phyloP scores from a whole-genome alignment of 2,329 filamentous ascomycete genomes.

The Colletotrichum nymphaeae region DNA sequence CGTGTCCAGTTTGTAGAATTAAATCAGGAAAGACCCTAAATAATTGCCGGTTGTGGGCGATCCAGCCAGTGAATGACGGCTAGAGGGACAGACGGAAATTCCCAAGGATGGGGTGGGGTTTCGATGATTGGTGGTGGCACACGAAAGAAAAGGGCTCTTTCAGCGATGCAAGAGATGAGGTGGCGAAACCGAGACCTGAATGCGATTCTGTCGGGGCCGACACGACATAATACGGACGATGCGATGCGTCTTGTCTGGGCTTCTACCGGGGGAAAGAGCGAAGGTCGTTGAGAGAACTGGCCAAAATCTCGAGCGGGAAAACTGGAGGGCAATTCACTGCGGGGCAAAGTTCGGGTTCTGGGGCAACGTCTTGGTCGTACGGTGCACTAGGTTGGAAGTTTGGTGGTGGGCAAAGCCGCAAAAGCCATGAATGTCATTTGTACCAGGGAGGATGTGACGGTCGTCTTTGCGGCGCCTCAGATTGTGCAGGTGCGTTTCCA shows the following conservation, averaged over 20 bases:
- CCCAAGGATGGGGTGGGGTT: constrained; percentile 29
- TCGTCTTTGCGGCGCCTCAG: neutral
- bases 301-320: constrained; percentile 6
- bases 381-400: neutral
- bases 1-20: constrained; percentile 1
- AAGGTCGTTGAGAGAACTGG: neutral
- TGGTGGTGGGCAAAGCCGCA: neutral
- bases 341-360: constrained; percentile 14
- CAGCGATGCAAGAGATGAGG: constrained; percentile 15
- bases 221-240: constrained; percentile 28
- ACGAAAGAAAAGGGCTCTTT: constrained; percentile 8
- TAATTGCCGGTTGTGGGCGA: constrained; percentile 23
- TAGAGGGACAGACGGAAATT: constrained; percentile 22
- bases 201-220: constrained; percentile 9
- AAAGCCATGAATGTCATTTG: neutral
- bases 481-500: neutral
- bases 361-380: constrained; percentile 1
- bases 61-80: constrained; percentile 12
- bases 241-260: neutral
- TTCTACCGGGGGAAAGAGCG: neutral
- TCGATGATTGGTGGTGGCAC: constrained; percentile 8
- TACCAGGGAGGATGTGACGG: neutral
- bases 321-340: constrained; percentile 22
- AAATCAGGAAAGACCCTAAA: neutral
- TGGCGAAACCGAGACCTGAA: constrained; percentile 18